A percentile compares a stretch with the other conserved stretches of the same genome.
Conservation (phyloP, 225 moss, liverwort and hornwort species). For the Takakia lepidozioides region DNA sequence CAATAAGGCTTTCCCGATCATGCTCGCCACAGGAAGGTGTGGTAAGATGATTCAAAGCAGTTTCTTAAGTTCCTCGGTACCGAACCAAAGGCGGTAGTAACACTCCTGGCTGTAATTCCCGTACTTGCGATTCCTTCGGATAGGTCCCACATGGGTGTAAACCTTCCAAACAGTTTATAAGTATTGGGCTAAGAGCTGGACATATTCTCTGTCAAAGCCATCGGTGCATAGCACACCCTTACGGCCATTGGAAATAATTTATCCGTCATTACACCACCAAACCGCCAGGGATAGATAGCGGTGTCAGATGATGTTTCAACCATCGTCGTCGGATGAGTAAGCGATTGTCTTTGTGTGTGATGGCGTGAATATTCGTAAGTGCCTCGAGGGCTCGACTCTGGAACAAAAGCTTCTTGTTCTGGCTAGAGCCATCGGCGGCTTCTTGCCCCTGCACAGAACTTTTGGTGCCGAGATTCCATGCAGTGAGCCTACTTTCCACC, state of each 20-base stretch:
- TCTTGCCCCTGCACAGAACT: conserved; percentile 43
- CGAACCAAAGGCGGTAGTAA: conserved; percentile 29
- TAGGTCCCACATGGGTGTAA: conserved; percentile 28
- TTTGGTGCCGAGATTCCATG: conserved; percentile 26
- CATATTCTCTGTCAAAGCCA: too few relatives aligned
- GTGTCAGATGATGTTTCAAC: conserved; percentile 38
- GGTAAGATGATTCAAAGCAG: conserved; percentile 12
- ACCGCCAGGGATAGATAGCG: conserved; percentile 39
- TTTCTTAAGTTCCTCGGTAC: conserved; percentile 3
- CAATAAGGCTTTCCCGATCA: conserved; percentile 36
- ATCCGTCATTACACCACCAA: conserved; percentile 65
- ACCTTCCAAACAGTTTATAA: conserved; percentile 45
- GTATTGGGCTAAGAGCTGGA: conserved; percentile 32
- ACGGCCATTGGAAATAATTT: conserved; percentile 6
- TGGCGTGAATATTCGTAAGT: conserved; percentile 25
- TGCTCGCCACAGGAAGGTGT: conserved; percentile 43
- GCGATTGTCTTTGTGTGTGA: conserved; percentile 27
- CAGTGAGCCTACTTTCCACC: conserved; percentile 37
- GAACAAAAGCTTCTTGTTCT: conserved; percentile 37
- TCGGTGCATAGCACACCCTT: too few relatives aligned
- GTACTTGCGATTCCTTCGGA: conserved; percentile 14
- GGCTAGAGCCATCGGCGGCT: too few relatives aligned
- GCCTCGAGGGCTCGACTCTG: conserved; percentile 30
- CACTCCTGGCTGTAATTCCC: conserved; percentile 13
- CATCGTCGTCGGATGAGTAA: conserved; percentile 42